Evolutionary conservation across 2,329 filamentous ascomycete genomes (phyloP).

Genomic region (Sphaceloma murrayae): DNA sequence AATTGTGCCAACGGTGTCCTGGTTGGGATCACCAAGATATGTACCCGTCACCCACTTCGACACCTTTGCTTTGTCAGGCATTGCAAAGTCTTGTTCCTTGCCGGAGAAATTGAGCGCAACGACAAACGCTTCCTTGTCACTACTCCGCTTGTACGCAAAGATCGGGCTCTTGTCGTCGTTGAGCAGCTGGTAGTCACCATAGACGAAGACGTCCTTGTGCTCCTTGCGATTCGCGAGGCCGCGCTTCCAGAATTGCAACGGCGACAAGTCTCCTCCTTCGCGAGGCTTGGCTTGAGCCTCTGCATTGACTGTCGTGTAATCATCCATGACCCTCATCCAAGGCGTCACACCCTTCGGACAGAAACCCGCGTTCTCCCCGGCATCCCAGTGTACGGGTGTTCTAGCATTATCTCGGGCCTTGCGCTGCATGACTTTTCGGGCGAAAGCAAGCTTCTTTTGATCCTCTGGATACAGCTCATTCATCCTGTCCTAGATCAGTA

Average conservation of each 20-base stretch:
- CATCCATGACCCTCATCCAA: slow-evolving; percentile 53
- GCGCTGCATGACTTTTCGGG: slow-evolving; percentile 45
- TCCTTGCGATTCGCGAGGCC: slow-evolving; percentile 47
- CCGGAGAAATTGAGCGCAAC: slow-evolving; percentile 30
- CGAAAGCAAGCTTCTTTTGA: slow-evolving; percentile 35
- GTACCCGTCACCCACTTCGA: slow-evolving; percentile 31
- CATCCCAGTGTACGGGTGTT: slow-evolving; percentile 60
- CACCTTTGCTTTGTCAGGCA: slow-evolving; percentile 27
- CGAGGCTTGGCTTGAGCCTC: slow-evolving; percentile 38
- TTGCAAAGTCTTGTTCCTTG: slow-evolving; percentile 26
- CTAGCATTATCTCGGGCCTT: slow-evolving; percentile 57
- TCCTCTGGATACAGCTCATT: slow-evolving; percentile 32
- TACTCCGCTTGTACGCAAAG: slow-evolving; percentile 39
- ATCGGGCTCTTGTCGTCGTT: slow-evolving; percentile 46
- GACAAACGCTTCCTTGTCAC: slow-evolving; percentile 26
- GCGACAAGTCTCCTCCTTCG: slow-evolving; percentile 33
- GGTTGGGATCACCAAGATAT: slow-evolving; percentile 25
- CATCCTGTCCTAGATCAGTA: slow-evolving; percentile 23
- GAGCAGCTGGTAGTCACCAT: slow-evolving; percentile 48
- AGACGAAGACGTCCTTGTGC: slow-evolving; percentile 50
- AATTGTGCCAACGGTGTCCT: slow-evolving; percentile 23
- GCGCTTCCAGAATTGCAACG: slow-evolving; percentile 53
- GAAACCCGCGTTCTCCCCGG: slow-evolving; percentile 50
- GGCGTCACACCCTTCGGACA: slow-evolving; percentile 42
- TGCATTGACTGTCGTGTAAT: slow-evolving; percentile 48